Evolutionary conservation across 805 yeast genomes (phyloP).

Genomic region (Wickerhamiella sergipiensis): DNA sequence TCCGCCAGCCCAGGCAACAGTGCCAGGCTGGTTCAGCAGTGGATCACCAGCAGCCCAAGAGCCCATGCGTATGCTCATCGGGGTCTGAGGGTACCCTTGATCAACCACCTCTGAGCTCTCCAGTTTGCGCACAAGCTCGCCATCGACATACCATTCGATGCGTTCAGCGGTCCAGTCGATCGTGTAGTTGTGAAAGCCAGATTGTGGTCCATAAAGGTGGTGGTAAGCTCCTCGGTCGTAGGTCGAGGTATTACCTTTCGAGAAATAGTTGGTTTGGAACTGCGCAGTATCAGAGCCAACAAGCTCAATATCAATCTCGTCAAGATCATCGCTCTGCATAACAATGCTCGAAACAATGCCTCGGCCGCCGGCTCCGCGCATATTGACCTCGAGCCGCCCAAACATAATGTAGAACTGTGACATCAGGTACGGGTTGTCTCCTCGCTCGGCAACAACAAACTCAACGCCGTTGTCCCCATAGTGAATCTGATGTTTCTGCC

Average conservation of each 20-base stretch:
- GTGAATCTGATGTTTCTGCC: neutral
- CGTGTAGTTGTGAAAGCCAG: constrained; percentile 59
- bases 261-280: constrained; percentile 60
- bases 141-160: constrained; percentile 63
- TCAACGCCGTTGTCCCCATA: constrained; percentile 41
- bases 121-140: constrained; percentile 51
- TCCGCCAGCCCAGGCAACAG: constrained; percentile 67
- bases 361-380: constrained; percentile 60
- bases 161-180: constrained; percentile 67
- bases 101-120: constrained; percentile 26
- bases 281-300: constrained; percentile 65
- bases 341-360: constrained; percentile 76
- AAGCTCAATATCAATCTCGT: constrained; percentile 84
- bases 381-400: constrained; percentile 62
- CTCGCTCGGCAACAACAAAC: constrained; percentile 45
- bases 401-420: constrained; percentile 63
- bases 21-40: constrained; percentile 36
- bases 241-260: constrained; percentile 64
- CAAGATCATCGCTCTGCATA: constrained; percentile 71
- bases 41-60: constrained; percentile 41
- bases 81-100: constrained; percentile 82
- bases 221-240: constrained; percentile 74
- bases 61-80: constrained; percentile 56
- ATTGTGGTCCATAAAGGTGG: constrained; percentile 37
- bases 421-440: constrained; percentile 46